Conservation (phyloP, 2,329 filamentous ascomycete genomes). For the Pseudogymnoascus sp. region DNA sequence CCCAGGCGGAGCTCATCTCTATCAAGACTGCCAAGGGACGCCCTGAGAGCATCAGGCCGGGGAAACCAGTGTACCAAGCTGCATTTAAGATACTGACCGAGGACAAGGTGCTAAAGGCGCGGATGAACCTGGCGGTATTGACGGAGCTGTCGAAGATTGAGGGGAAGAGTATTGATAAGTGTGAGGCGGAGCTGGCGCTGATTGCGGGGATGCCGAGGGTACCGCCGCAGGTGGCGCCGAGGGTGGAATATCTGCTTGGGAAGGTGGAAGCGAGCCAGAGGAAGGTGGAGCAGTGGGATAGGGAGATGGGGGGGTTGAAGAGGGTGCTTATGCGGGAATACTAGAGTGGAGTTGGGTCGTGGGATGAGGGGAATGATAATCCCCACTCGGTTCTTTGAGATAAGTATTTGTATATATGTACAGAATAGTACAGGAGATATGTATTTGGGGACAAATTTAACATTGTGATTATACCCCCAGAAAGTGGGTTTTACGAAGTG, state of each 20-base stretch:
- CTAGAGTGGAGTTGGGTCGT: conserved; percentile 10
- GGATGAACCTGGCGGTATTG: conserved; percentile 66
- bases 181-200: conserved; percentile 67
- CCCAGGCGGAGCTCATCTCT: conserved; percentile 78
- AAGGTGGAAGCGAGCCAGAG: conserved; percentile 70
- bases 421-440: background rate
- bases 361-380: background rate
- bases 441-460: background rate
- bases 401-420: background rate
- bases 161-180: conserved; percentile 67
- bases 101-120: conserved; percentile 66
- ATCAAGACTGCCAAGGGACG: conserved; percentile 68
- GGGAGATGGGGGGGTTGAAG: conserved; percentile 64
- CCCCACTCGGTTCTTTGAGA: background rate
- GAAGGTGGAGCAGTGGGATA: conserved; percentile 69
- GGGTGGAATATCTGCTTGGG: conserved; percentile 64
- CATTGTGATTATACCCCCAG: too few species aligned
- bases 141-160: conserved; percentile 65
- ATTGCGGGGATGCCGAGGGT: conserved; percentile 66
- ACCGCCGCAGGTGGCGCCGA: conserved; percentile 58
- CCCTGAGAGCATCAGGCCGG: conserved; percentile 69
- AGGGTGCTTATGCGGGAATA: conserved; percentile 54
- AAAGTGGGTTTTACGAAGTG: too few species aligned
- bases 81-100: conserved; percentile 68
- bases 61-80: conserved; percentile 78